Evolutionary conservation across 2,329 filamentous ascomycete genomes (phyloP).

Genomic region (Corynespora cassiicola): DNA sequence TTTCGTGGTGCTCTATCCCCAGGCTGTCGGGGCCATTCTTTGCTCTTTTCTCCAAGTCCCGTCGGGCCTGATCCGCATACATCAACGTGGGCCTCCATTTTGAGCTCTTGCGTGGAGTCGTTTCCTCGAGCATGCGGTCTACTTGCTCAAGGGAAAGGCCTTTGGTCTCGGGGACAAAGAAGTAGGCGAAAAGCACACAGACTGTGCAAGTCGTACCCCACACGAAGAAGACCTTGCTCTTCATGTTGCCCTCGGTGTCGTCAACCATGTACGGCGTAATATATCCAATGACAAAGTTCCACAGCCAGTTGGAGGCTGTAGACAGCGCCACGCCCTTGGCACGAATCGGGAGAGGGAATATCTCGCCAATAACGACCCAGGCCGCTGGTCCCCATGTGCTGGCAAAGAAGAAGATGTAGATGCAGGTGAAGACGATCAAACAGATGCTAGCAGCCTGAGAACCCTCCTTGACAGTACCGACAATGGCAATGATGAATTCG

Average conservation of each 20-base stretch:
- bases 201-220: conserved; percentile 60
- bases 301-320: conserved; percentile 90
- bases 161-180: conserved; percentile 79
- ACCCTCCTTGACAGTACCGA: conserved; percentile 50
- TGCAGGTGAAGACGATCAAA: conserved; percentile 84
- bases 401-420: conserved; percentile 94
- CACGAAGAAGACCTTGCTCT: conserved; percentile 61
- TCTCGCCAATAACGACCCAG: conserved; percentile 81
- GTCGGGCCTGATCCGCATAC: conserved; percentile 55
- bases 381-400: conserved; percentile 83
- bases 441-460: conserved; percentile 58
- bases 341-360: conserved; percentile 88
- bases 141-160: conserved; percentile 80
- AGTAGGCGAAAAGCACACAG: conserved; percentile 71
- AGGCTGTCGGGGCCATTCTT: not conserved
- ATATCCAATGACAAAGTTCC: conserved; percentile 70
- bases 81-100: conserved; percentile 75
- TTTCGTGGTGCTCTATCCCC: not conserved
- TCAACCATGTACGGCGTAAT: conserved; percentile 76
- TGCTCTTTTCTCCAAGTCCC: conserved; percentile 8
- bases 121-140: conserved; percentile 86
- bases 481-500: conserved; percentile 85
- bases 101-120: conserved; percentile 73
- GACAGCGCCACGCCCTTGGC: conserved; percentile 86
- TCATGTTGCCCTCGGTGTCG: conserved; percentile 68